phyloP scores from a whole-genome alignment of 73 alveolate genomes.

The Chromera velia region DNA sequence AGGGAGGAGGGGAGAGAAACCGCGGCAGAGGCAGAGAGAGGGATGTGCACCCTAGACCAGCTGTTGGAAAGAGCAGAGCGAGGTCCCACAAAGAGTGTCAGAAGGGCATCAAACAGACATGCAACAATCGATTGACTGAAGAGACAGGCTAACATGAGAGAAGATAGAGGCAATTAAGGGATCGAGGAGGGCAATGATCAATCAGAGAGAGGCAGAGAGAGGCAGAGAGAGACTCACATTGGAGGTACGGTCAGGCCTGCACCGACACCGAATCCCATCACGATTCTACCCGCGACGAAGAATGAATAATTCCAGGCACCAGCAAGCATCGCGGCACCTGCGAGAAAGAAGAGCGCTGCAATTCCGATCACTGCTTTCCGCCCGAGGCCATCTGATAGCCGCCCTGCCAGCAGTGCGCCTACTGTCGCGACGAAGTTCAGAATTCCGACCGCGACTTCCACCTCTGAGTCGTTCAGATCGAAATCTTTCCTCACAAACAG shows the following conservation, averaged over 20 bases:
- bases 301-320: neutral
- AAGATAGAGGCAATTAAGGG: no score
- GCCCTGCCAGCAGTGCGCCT: neutral
- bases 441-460: neutral
- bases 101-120: no score
- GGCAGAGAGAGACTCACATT: no score
- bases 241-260: neutral
- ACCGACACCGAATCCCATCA: neutral
- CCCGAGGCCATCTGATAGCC: neutral
- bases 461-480: neutral
- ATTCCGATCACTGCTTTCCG: neutral
- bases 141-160: no score
- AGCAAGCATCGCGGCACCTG: neutral
- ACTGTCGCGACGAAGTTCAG: neutral
- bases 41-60: no score
- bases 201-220: no score
- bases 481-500: neutral
- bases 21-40: no score
- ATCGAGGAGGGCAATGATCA: no score
- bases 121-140: no score
- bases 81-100: no score
- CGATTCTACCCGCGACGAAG: neutral
- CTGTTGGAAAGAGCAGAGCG: no score
- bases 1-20: no score
- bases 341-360: neutral